Evolutionary conservation across 2,329 filamentous ascomycete species (phyloP), one percentile per base, ranked within the genome.

Genomic region (Waltergamsia citrina): DNA sequence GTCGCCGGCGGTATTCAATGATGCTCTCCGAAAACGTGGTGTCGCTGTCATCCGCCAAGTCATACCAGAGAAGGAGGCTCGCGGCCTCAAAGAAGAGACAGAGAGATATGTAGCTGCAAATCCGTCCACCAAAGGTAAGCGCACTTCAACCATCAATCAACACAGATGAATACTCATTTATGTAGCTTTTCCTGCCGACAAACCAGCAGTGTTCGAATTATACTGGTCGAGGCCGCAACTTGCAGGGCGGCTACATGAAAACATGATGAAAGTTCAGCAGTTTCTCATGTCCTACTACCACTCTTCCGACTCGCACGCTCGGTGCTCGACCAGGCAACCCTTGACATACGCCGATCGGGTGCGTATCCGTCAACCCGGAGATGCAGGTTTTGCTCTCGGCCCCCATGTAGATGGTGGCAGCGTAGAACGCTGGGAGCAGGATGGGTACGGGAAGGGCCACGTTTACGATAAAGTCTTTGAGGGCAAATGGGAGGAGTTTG

Each of bases 401-500:
- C 80, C 82, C 1, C 82, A 87, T 49, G 64, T 81, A 2, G 82
- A 87, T 45, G 81, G 81, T 11, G 82, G 82, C 16, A 81, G 78
- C 34, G 71, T 85, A 2, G 82, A 87, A 56, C 68, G 82, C 3
- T 87, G 83, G 82, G 81, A 86, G 51, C 63, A 63, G 20, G 57
- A 71, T 1, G 81, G 81, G 2, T 88, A 87, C 43, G 35, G 35
- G 12, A 28, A 33, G 27, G 70, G 78, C 10, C 62, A 67, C 3
- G 82, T 88, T 3, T 95, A 94, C 54, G 71, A 81, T 38, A 59
- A 68, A 15, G 70, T 95, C 7, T 81, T 86, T 36, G 57, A 71
- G 15, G 90, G 88, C 0, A 56, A 66, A 1, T 94, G 87, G 86
- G 83, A 88, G 48, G 60, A 74, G 3, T 85, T 81, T 48, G 80